phyloP scores from a whole-genome alignment of 441 rosid species.

The Erysimum cheiri region DNA sequence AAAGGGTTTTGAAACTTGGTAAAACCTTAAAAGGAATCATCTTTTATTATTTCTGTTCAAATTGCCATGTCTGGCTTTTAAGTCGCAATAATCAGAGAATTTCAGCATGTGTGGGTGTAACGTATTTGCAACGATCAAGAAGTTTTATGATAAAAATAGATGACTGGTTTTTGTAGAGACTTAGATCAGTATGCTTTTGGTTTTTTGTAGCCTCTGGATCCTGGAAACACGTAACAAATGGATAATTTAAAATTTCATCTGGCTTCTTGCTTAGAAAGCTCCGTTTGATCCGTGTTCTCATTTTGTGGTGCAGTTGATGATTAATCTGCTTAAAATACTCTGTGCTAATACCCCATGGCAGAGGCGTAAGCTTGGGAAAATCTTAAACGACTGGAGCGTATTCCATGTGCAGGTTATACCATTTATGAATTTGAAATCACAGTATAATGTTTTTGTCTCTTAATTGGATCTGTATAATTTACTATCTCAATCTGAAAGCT shows the following conservation, averaged over 20 bases:
- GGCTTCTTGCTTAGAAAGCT: slow-evolving; percentile 26
- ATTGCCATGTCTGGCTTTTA: slow-evolving; percentile 27
- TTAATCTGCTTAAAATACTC: slow-evolving; percentile 88
- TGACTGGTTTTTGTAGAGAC: slow-evolving; percentile 6
- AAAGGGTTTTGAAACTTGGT: slow-evolving; percentile 17
- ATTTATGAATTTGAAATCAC: slow-evolving; percentile 20
- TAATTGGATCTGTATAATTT: background rate
- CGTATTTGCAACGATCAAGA: background rate
- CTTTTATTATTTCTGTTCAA: slow-evolving; percentile 19
- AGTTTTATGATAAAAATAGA: background rate
- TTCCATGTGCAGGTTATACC: slow-evolving; percentile 72
- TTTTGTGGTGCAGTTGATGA: slow-evolving; percentile 73
- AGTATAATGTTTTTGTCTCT: slow-evolving; percentile 10
- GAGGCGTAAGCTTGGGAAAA: slow-evolving; percentile 97
- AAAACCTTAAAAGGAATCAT: slow-evolving; percentile 5
- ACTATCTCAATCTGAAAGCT: slow-evolving; percentile 3
- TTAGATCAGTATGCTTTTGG: slow-evolving; percentile 11
- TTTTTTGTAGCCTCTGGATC: slow-evolving; percentile 8
- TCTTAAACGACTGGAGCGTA: slow-evolving; percentile 94
- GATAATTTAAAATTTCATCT: slow-evolving; percentile 7
- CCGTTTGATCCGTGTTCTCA: slow-evolving; percentile 40
- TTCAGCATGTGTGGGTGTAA: slow-evolving; percentile 20
- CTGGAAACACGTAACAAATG: slow-evolving; percentile 8
- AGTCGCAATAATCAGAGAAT: background rate
- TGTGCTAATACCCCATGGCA: slow-evolving; percentile 98